phyloP scores from a whole-genome alignment of 2,329 filamentous ascomycete species.

The Blastomyces emzantsi region DNA sequence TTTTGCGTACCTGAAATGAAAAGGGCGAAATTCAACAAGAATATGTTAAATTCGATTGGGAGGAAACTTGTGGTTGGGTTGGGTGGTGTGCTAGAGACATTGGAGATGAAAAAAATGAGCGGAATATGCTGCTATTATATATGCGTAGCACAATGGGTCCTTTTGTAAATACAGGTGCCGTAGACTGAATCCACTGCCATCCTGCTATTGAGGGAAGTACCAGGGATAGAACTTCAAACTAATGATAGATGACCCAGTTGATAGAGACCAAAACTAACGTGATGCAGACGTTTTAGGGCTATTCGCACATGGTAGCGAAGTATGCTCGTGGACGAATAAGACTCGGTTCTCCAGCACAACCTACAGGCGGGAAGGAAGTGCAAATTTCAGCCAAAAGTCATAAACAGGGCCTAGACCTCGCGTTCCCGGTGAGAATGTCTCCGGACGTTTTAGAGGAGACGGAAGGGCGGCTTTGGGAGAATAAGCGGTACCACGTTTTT shows the following conservation, averaged over 20 bases:
- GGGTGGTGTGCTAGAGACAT: not conserved
- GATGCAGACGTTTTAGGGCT: not conserved
- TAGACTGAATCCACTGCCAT: too few species aligned
- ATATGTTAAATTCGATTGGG: not conserved
- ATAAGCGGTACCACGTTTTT: not conserved
- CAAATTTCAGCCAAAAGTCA: not conserved
- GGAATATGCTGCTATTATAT: not conserved
- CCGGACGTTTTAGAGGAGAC: not conserved
- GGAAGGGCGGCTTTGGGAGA: not conserved
- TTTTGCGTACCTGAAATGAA: slow-evolving; percentile 13
- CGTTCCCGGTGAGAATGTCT: not conserved
- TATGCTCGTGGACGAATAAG: not conserved
- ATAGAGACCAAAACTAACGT: not conserved
- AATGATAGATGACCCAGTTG: not conserved
- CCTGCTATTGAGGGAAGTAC: not conserved
- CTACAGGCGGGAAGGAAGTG: too few species aligned
- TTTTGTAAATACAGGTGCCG: not conserved
- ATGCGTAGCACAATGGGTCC: not conserved
- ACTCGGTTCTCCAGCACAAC: not conserved
- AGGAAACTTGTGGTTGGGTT: not conserved
- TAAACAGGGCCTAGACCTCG: not conserved
- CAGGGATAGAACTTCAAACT: not conserved
- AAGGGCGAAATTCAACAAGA: not conserved
- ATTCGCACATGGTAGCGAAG: not conserved
- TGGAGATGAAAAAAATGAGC: not conserved